Percentiles rank a stretch among this genome's conserved stretches.
phyloP scores from a whole-genome alignment of 2,329 filamentous ascomycete genomes.

The Chaetomium sp. region DNA sequence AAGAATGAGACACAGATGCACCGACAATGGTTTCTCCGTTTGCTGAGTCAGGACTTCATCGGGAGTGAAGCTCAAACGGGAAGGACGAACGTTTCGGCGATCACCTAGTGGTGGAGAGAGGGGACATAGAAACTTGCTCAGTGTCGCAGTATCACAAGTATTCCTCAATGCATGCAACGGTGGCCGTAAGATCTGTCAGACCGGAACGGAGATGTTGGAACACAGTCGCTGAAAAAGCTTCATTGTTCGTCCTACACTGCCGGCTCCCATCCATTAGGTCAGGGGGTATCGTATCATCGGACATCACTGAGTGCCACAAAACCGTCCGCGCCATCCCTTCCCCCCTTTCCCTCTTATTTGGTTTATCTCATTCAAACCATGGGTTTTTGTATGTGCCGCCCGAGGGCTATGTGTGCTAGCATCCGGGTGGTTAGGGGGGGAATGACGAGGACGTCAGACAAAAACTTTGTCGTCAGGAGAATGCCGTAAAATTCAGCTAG shows the following conservation, averaged over 20 bases:
- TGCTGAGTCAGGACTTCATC: too few relatives aligned
- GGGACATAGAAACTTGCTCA: too few relatives aligned
- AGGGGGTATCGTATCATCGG: neutral
- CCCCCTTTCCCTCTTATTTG: slow-evolving; percentile 2
- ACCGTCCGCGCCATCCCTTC: slow-evolving; percentile 5
- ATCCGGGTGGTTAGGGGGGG: neutral
- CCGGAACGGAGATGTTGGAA: neutral
- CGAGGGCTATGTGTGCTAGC: too few relatives aligned
- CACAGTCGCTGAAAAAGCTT: neutral
- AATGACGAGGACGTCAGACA: slow-evolving; percentile 6
- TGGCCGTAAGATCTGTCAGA: neutral
- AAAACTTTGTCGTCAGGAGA: slow-evolving; percentile 16
- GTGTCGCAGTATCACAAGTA: too few relatives aligned
- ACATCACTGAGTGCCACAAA: neutral
- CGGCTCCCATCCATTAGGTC: neutral
- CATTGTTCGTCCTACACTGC: slow-evolving; percentile 11
- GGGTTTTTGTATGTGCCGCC: too few relatives aligned
- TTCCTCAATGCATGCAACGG: too few relatives aligned
- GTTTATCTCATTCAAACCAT: neutral
- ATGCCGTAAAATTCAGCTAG: slow-evolving; percentile 25
- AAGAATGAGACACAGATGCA: too few relatives aligned
- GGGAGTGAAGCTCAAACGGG: neutral
- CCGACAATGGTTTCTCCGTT: too few relatives aligned
- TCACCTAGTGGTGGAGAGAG: too few relatives aligned
- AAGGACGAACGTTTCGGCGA: neutral